These are phyloP conservation scores for Candida fluviatilis DNA, from an alignment of 805 yeast species.

Conservation along the genomic window DNA sequence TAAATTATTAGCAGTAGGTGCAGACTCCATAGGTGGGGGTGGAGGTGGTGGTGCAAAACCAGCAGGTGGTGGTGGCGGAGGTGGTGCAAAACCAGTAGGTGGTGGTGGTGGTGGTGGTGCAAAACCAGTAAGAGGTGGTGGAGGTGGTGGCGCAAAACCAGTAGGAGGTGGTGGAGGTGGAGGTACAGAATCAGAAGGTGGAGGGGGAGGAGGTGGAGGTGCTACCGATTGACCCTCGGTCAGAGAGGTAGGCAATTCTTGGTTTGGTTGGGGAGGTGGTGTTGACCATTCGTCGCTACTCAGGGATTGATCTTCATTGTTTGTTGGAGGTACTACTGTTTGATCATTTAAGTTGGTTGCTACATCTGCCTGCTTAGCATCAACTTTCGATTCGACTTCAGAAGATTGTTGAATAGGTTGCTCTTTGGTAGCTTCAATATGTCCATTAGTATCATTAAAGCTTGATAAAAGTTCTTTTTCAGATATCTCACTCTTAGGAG, in stretches of 20 bases:
- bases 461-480: conserved; percentile 2
- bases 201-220: conserved; percentile 18
- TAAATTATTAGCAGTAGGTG: conserved; percentile 27
- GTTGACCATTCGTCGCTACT: conserved; percentile 8
- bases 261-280: conserved; percentile 11
- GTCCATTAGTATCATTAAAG: background rate
- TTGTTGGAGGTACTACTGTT: background rate
- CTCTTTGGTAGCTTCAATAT: background rate
- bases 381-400: too few relatives aligned
- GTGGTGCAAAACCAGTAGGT: conserved; percentile 13
- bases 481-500: conserved; percentile 9
- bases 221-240: too few relatives aligned
- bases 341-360: background rate
- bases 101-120: conserved; percentile 22
- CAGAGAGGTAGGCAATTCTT: conserved; percentile 9
- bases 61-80: conserved; percentile 28
- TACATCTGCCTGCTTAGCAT: too few relatives aligned
- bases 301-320: conserved; percentile 4
- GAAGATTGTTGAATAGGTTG: background rate
- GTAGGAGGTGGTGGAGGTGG: conserved; percentile 22
- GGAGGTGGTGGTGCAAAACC: conserved; percentile 18
- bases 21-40: conserved; percentile 23
- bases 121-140: conserved; percentile 14
- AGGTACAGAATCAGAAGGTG: conserved; percentile 15
- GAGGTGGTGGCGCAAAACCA: conserved; percentile 14